Percentiles rank a stretch among this genome's conserved stretches.
These are phyloP conservation scores for Coemansia sp. DNA, from an alignment of 192 early-diverging fungal species.

Conservation along the genomic window DNA sequence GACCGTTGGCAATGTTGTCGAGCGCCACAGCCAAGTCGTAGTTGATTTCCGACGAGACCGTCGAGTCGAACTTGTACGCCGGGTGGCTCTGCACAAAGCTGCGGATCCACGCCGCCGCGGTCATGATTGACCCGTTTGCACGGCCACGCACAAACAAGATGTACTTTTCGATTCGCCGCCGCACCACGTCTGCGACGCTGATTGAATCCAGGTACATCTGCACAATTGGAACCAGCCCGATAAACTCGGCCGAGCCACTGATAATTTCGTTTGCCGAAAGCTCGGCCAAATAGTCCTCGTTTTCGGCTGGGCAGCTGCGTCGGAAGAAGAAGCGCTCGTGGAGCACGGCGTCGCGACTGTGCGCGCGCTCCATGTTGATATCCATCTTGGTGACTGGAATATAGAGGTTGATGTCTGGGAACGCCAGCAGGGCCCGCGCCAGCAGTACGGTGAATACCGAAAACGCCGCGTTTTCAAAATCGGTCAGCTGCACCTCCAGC, in stretches of 20 bases:
- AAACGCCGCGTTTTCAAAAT: conserved; percentile 96
- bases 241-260: conserved; percentile 75
- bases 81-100: conserved; percentile 83
- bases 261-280: conserved; percentile 92
- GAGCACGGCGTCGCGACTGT: conserved; percentile 76
- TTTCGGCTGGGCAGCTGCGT: conserved; percentile 51
- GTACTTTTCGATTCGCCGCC: conserved; percentile 66
- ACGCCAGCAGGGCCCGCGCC: conserved; percentile 80
- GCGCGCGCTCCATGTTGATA: conserved; percentile 87
- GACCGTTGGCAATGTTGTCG: conserved; percentile 39
- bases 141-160: conserved; percentile 72
- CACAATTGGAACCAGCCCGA: conserved; percentile 81
- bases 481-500: conserved; percentile 94
- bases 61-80: conserved; percentile 84
- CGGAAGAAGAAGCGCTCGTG: conserved; percentile 88
- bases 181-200: conserved; percentile 65
- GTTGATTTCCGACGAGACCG: conserved; percentile 77
- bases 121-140: conserved; percentile 80
- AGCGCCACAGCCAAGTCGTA: conserved; percentile 71
- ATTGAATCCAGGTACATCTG: conserved; percentile 77
- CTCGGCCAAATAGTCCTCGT: conserved; percentile 55
- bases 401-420: conserved; percentile 86
- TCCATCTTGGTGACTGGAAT: conserved; percentile 94
- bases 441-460: conserved; percentile 90
- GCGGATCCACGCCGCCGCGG: conserved; percentile 86